These are phyloP conservation scores for Begonia masoniana DNA, from an alignment of 306 rosid genomes.

Conservation along the genomic window DNA sequence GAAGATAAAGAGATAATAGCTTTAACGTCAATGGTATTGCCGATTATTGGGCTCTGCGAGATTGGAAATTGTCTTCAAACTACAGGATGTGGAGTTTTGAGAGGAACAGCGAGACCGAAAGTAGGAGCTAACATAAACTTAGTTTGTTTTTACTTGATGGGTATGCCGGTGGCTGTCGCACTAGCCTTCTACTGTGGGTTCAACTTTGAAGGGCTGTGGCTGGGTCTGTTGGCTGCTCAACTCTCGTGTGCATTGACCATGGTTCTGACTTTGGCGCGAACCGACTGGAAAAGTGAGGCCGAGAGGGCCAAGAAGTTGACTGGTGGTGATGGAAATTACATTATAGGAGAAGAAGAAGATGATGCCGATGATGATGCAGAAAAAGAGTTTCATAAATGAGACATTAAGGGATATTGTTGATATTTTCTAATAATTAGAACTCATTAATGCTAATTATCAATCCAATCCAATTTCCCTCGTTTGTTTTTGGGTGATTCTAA, in stretches of 20 bases:
- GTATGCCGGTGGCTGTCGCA: background rate
- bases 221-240: constrained; percentile 1
- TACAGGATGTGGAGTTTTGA: constrained; percentile 1
- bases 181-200: background rate
- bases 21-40: background rate
- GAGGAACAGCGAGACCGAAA: constrained; percentile 1
- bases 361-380: too few species aligned
- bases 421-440: too few species aligned
- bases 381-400: too few species aligned
- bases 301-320: constrained; percentile 1
- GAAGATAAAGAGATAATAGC: background rate
- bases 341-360: background rate
- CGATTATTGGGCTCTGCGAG: background rate
- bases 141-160: background rate
- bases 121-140: constrained; percentile 1
- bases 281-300: background rate
- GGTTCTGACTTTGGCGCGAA: background rate
- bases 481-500: too few species aligned
- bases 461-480: too few species aligned
- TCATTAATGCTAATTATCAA: too few species aligned
- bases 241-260: background rate
- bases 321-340: background rate
- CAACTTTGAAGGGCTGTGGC: constrained; percentile 3
- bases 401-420: too few species aligned
- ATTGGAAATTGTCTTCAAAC: constrained; percentile 1